Evolutionary conservation across 139 green algal species (phyloP).

Genomic region (Picochlorum sp.): DNA sequence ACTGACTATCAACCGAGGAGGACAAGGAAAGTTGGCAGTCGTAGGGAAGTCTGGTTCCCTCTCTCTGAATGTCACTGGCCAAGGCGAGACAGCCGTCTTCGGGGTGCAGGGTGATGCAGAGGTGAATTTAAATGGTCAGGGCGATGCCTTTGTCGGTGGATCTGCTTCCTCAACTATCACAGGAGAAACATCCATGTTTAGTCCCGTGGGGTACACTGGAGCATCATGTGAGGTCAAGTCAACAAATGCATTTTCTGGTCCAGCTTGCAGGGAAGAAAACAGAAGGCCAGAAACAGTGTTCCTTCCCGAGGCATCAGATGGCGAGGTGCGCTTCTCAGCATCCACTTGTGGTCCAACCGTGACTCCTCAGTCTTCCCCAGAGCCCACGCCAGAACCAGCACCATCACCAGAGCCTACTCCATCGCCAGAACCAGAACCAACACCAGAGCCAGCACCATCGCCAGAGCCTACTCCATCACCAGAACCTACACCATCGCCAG

Average conservation of each 20-base stretch:
- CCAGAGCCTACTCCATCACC: too few relatives aligned
- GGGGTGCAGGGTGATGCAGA: background rate
- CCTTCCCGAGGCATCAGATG: background rate
- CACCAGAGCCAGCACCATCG: too few relatives aligned
- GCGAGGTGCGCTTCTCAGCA: too few relatives aligned
- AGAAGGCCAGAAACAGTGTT: background rate
- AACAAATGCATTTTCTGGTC: background rate
- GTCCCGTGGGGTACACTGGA: background rate
- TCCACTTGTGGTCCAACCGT: too few relatives aligned
- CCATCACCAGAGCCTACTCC: too few relatives aligned
- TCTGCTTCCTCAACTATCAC: background rate
- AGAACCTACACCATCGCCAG: too few relatives aligned
- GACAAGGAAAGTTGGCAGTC: background rate
- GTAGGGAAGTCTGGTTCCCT: background rate
- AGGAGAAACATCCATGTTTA: background rate
- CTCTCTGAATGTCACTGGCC: background rate
- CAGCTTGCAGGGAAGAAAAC: background rate
- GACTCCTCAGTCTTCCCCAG: too few relatives aligned
- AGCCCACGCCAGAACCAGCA: too few relatives aligned
- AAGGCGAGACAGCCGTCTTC: background rate
- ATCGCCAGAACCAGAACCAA: too few relatives aligned
- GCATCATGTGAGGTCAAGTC: background rate
- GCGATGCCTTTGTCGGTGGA: background rate
- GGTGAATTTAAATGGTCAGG: background rate
- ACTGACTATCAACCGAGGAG: background rate